Percentiles rank a stretch among this genome's conserved stretches.
Evolutionary conservation across 1,139 yeast genomes (phyloP).

Genomic region (Hansenula lynferdii): DNA sequence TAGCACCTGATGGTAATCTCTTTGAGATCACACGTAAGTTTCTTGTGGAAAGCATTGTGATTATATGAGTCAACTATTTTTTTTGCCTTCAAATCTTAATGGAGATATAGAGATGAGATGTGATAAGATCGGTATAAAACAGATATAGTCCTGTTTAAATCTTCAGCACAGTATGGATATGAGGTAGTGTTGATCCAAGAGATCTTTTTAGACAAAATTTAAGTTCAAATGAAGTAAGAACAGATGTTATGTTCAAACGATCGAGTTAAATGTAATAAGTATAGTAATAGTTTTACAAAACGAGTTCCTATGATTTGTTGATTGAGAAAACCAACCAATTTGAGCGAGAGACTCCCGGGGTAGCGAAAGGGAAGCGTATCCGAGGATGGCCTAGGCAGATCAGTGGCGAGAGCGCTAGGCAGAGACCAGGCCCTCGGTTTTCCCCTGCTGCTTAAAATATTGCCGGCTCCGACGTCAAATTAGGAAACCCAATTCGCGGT

Average conservation of each 20-base stretch:
- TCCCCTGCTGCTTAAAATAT: too few species aligned
- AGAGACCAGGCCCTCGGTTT: too few species aligned
- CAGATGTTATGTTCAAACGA: too few species aligned
- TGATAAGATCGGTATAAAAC: neutral
- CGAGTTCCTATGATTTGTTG: neutral
- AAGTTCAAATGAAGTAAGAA: too few species aligned
- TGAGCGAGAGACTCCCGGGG: neutral
- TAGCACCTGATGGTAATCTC: neutral
- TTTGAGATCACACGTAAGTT: neutral
- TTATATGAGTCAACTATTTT: neutral
- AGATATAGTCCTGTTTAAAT: too few species aligned
- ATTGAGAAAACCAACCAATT: neutral
- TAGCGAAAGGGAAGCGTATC: neutral
- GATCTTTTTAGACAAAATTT: too few species aligned
- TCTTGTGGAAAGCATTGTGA: slow-evolving; percentile 1
- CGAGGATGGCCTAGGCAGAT: neutral
- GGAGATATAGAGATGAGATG: neutral
- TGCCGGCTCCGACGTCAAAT: too few species aligned
- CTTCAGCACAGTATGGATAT: too few species aligned
- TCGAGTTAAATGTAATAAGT: too few species aligned
- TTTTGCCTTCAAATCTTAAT: neutral
- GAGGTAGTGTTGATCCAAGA: too few species aligned
- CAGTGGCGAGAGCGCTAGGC: too few species aligned
- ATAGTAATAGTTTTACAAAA: neutral
- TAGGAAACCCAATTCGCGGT: too few species aligned